A percentile compares a stretch with the other conserved stretches of the same genome.
Conservation (phyloP, 139 green algal species). For the Asterochloris erici region DNA sequence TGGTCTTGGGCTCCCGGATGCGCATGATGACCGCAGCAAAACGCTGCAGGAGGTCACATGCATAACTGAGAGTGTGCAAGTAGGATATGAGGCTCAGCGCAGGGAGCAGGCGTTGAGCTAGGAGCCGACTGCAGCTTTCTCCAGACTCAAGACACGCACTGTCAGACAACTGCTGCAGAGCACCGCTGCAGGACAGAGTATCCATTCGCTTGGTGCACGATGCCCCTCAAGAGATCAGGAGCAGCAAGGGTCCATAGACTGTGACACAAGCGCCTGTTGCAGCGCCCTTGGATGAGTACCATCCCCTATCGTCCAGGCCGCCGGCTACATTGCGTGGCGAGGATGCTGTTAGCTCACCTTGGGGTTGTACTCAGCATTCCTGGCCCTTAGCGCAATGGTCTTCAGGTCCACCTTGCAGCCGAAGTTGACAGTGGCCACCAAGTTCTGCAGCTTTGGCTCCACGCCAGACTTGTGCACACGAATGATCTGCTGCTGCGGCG, state of each 20-base stretch:
- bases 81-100: neutral
- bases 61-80: neutral
- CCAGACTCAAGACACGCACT: too few species aligned
- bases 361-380: conserved; percentile 99
- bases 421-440: conserved; percentile 97
- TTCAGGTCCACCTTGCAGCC: conserved; percentile 94
- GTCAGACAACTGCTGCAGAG: too few species aligned
- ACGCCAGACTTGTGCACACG: conserved; percentile 65
- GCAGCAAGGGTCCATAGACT: too few species aligned
- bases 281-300: too few species aligned
- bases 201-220: neutral
- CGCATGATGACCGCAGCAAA: conserved; percentile 99
- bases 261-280: neutral
- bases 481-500: too few species aligned
- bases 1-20: conserved; percentile 97
- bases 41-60: conserved; percentile 53
- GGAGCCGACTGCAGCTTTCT: neutral
- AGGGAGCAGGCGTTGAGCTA: neutral
- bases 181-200: too few species aligned
- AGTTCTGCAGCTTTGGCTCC: conserved; percentile 89
- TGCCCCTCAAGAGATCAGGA: neutral
- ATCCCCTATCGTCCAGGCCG: too few species aligned
- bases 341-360: conserved; percentile 63
- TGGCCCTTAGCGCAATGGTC: conserved; percentile 90
- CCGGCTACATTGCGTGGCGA: too few species aligned